Evolutionary conservation across 78 protist species (phyloP), one percentile per base, ranked within the genome.

Genomic region (Dictyostelium firmibasis): DNA sequence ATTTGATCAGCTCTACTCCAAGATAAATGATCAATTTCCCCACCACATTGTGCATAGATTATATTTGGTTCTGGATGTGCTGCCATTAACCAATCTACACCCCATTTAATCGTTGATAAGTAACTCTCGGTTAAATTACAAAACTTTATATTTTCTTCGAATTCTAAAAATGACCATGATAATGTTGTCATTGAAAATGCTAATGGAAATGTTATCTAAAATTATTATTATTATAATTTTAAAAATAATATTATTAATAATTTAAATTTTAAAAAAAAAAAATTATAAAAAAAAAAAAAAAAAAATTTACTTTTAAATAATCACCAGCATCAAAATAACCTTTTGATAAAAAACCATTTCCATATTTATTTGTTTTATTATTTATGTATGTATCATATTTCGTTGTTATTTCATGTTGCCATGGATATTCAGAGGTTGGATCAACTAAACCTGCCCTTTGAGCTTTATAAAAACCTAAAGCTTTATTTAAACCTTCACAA

Each of bases 291-390:
- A 60, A 10, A 47, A 47, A 47, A 11, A 20, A 60, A 60, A 60
- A 60, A 67, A 20, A 47, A 11, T 47, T 8, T 50, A 50, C 67
- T 57, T 76, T 76, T 33, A 76, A n/a, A 76, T 76, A 76, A 38
- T 38, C 57, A n/a, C 83, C 83, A n/a, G 47, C 83, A 38, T 76
- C 57, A 76, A 76, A 76, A 76, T 76, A 76, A 23, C 83, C 83
- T 38, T 31, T 31, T 38, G 83, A 76, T 76, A 76, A 38, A 36
- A 41, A 20, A 11, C 83, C 83, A 76, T 76, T 76, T 10, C 83
- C 83, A 76, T 38, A 29, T 76, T n/a, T 31, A 38, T 76, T 31
- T 7, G 35, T 33, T 33, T 72, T 29, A 6, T 72, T 35, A 33
- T 72, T 72, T 8, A 14, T 3, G 16, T 72, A 72, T 29, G 79